Evolutionary conservation across 2,329 filamentous ascomycete genomes (phyloP), one percentile per base, ranked within the genome.

Genomic region (Graphilbum sp.): DNA sequence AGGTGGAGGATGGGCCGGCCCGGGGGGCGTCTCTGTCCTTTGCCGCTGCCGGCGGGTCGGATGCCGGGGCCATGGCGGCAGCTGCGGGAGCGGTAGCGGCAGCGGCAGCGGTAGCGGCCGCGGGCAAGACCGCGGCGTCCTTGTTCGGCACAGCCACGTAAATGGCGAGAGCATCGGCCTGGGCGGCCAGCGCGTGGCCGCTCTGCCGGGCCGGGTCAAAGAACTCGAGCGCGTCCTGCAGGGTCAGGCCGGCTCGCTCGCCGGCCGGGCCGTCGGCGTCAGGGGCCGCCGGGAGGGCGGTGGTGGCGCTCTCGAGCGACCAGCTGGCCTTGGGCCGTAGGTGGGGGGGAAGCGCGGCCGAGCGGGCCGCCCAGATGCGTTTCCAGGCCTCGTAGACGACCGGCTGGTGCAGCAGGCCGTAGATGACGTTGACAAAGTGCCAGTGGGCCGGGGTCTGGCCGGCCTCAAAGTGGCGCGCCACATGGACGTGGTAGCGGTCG

Each of bases 361-460:
- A 59, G 24, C 53, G 65, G 42, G 57, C 58, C 27, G 56, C 55
- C 35, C 72, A 60, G 24, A 76, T 54, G 1, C 63, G 60, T 43
- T 74, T 72, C 75, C 75, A 79, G 5, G 70, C 69, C 37, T 68
- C 64, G 44, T 68, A 65, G 32, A 79, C 67, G 25, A 68, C 63
- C 1, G 73, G 67, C 50, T 80, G 75, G 48, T 78, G 75, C n/a
- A 80, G 58, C 11, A 79, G 58, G 6, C 72, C 75, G 46, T 78
- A 75, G 35, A 80, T 68, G 41, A 79, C 74, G 34, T 75, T 72
- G 2, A 73, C 77, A 50, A 79, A 75, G 58, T 75, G 72, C 75
- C 75, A 80, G 47, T 79, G 74, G 17, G 62, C 60, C 49, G 75
- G 74, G 44, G 70, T 73, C 54, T 72, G 66, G 36, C 70, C 69